These are phyloP conservation scores for Geranium rotundifolium DNA, from an alignment of 345 rosid species.

Conservation along the genomic window DNA sequence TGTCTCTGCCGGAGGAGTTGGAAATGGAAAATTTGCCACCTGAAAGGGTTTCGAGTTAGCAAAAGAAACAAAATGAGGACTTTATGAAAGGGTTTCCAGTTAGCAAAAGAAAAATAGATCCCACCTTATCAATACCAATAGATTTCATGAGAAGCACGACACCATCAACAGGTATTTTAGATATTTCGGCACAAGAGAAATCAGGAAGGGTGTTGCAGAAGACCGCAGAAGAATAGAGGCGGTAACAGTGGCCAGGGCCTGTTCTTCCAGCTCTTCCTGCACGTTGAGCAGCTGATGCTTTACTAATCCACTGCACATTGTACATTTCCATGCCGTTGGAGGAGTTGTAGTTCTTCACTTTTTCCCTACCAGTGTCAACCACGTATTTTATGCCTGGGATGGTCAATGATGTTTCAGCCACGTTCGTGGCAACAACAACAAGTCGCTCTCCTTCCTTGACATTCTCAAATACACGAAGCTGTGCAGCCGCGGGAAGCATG, in stretches of 20 bases:
- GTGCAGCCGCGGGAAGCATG: slow-evolving; percentile 78
- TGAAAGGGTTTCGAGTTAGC: slow-evolving; percentile 3
- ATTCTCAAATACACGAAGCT: slow-evolving; percentile 68
- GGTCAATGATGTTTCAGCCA: slow-evolving; percentile 89
- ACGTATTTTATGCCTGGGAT: slow-evolving; percentile 93
- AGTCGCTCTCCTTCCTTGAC: slow-evolving; percentile 73
- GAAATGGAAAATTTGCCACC: slow-evolving; percentile 91
- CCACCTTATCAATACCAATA: slow-evolving; percentile 67
- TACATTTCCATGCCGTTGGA: slow-evolving; percentile 67
- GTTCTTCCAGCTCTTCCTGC: slow-evolving; percentile 98
- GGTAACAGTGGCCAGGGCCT: slow-evolving; percentile 89
- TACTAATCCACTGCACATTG: slow-evolving; percentile 79
- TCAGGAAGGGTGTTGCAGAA: slow-evolving; percentile 57
- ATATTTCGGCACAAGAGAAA: slow-evolving; percentile 74
- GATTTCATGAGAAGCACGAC: slow-evolving; percentile 84
- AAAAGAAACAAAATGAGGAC: slow-evolving; percentile 3
- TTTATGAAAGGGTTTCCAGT: neutral
- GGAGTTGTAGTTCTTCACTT: slow-evolving; percentile 63
- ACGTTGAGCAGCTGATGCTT: slow-evolving; percentile 89
- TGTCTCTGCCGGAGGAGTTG: slow-evolving; percentile 61
- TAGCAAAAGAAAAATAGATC: slow-evolving; percentile 9
- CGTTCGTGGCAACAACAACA: slow-evolving; percentile 90
- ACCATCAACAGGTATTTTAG: slow-evolving; percentile 70
- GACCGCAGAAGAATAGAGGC: slow-evolving; percentile 77
- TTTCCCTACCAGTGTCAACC: slow-evolving; percentile 88